Percentiles rank a stretch among this genome's conserved stretches.
Conservation (phyloP, 768 basidiomycete species). For the Phallus indusiatus region DNA sequence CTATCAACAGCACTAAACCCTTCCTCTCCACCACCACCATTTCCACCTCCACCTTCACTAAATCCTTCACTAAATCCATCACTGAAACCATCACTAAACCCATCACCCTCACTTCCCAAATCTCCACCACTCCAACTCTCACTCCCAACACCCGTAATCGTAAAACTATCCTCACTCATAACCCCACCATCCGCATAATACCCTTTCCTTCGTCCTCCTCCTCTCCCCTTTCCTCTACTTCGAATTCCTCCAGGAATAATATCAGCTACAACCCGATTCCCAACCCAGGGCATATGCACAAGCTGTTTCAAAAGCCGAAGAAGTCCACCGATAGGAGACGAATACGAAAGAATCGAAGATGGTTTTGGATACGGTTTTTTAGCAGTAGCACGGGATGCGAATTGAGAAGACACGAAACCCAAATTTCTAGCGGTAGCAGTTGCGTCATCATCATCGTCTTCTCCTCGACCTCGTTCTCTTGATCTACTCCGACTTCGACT, state of each 20-base stretch:
- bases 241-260: constrained; percentile 1
- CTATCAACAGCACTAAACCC: background rate
- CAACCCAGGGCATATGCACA: constrained; percentile 6
- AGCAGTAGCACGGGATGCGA: background rate
- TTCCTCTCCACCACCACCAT: constrained; percentile 18
- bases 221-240: background rate
- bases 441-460: background rate
- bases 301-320: background rate
- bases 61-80: constrained; percentile 33
- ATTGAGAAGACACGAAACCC: background rate
- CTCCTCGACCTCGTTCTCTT: background rate
- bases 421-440: background rate
- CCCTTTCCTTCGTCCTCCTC: constrained; percentile 9
- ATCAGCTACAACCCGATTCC: constrained; percentile 5
- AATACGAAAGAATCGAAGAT: background rate
- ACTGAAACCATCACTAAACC: constrained; percentile 14
- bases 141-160: constrained; percentile 10
- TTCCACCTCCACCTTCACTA: constrained; percentile 13
- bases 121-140: constrained; percentile 29
- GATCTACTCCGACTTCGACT: background rate
- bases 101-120: constrained; percentile 57
- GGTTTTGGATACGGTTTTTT: too few relatives aligned
- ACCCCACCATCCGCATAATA: constrained; percentile 7
- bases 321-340: background rate
- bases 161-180: constrained; percentile 21